phyloP scores from a whole-genome alignment of 306 rosid genomes.

The Sesbania bispinosa region DNA sequence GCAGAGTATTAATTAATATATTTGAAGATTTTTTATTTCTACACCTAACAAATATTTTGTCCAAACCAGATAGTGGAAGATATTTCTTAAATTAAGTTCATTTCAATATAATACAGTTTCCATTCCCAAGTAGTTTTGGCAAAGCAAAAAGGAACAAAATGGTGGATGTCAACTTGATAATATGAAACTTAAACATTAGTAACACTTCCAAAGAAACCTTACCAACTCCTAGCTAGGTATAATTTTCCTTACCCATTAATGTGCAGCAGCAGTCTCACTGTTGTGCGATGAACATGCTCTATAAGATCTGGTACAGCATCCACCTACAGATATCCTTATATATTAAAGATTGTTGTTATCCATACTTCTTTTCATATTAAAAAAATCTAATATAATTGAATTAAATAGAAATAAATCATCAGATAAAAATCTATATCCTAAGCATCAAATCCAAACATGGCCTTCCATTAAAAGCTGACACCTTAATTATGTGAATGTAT shows the following conservation, averaged over 20 bases:
- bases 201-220: slow-evolving; percentile 18
- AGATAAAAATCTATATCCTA: not conserved
- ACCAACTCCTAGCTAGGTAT: not conserved
- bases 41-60: not conserved
- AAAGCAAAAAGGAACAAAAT: not conserved
- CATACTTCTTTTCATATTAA: slow-evolving; percentile 1
- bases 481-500: not conserved
- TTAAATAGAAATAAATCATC: slow-evolving; percentile 19
- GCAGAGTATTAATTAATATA: not conserved
- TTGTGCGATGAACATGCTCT: slow-evolving; percentile 81
- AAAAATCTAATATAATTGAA: not conserved
- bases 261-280: slow-evolving; percentile 79
- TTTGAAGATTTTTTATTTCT: too few species aligned
- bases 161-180: not conserved
- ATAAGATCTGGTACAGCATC: slow-evolving; percentile 92
- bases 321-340: slow-evolving; percentile 55
- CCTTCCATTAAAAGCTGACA: slow-evolving; percentile 4
- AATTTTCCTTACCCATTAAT: slow-evolving; percentile 74
- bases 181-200: not conserved
- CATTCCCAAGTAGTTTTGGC: not conserved
- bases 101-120: slow-evolving; percentile 2
- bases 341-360: slow-evolving; percentile 29
- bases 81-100: slow-evolving; percentile 6
- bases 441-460: slow-evolving; percentile 23
- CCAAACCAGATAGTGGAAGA: not conserved